Evolutionary conservation across 768 basidiomycete species (phyloP).

Genomic region (Boletellus emodensis): DNA sequence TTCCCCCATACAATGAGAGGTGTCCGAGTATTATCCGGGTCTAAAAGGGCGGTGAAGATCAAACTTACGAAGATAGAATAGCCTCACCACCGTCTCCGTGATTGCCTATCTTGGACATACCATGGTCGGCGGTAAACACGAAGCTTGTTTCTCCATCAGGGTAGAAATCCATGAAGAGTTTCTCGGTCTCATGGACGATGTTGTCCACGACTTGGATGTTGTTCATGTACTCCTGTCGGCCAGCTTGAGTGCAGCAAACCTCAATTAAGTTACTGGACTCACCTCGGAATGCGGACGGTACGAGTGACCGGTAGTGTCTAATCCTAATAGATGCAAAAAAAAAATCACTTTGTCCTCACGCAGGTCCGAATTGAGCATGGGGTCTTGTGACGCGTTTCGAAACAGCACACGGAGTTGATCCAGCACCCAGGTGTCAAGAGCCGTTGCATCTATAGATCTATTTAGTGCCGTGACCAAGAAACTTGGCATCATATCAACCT

Average conservation of each 20-base stretch:
- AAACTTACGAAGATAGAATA: not conserved
- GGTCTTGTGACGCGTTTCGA: conserved; percentile 56
- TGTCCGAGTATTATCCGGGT: conserved; percentile 85
- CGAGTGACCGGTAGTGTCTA: conserved; percentile 85
- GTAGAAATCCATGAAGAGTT: conserved; percentile 61
- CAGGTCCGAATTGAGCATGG: conserved; percentile 46
- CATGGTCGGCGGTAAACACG: conserved; percentile 86
- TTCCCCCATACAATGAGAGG: conserved; percentile 81
- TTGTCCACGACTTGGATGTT: conserved; percentile 78
- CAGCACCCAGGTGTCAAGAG: conserved; percentile 75
- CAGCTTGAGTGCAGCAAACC: not conserved
- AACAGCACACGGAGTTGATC: conserved; percentile 62
- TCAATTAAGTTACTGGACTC: not conserved
- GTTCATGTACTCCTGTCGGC: conserved; percentile 74
- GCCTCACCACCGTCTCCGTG: conserved; percentile 80
- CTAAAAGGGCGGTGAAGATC: conserved; percentile 34
- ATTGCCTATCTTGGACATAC: conserved; percentile 85
- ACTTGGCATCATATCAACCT: conserved; percentile 37
- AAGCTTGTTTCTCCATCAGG: conserved; percentile 65
- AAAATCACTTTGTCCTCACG: conserved; percentile 62
- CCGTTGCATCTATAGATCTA: conserved; percentile 57
- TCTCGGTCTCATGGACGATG: conserved; percentile 65
- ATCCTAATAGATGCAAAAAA: conserved; percentile 78
- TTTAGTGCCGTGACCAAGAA: not conserved
- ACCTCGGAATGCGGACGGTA: conserved; percentile 80